Evolutionary conservation across 1,139 yeast genomes (phyloP).

Genomic region (Nematodospora anomalae): DNA sequence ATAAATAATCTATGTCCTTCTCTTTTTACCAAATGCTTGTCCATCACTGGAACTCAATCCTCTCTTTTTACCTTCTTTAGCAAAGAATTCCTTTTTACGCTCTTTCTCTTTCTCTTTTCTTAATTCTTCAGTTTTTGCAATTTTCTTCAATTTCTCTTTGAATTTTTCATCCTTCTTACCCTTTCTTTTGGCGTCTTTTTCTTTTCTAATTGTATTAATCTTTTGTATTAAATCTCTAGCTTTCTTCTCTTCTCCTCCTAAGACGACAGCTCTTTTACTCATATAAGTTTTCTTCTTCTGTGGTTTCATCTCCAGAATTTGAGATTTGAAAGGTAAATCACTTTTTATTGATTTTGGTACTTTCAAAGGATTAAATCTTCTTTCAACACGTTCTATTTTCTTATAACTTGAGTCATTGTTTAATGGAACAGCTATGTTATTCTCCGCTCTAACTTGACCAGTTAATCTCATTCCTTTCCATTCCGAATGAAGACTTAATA

Average conservation of each 20-base stretch:
- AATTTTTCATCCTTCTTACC: constrained; percentile 77
- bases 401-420: constrained; percentile 67
- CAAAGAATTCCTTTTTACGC: constrained; percentile 83
- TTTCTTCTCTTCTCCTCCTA: constrained; percentile 91
- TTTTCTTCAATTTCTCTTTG: constrained; percentile 68
- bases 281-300: constrained; percentile 80
- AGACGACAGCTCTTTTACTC: constrained; percentile 90
- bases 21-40: constrained; percentile 37
- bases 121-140: constrained; percentile 71
- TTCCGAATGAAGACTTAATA: constrained; percentile 69
- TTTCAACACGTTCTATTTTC: constrained; percentile 82
- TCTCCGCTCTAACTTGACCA: constrained; percentile 85
- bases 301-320: constrained; percentile 83
- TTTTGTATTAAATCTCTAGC: constrained; percentile 88
- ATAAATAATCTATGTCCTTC: constrained; percentile 14
- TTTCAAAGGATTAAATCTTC: constrained; percentile 81
- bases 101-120: constrained; percentile 76
- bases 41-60: constrained; percentile 43
- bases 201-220: constrained; percentile 79
- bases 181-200: constrained; percentile 77
- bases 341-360: constrained; percentile 80
- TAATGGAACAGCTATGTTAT: constrained; percentile 64
- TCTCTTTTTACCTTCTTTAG: constrained; percentile 71
- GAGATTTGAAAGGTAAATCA: constrained; percentile 87
- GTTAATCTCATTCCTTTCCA: constrained; percentile 98